phyloP scores from a whole-genome alignment of 2,329 filamentous ascomycete species.

The Escovopsis sp. region DNA sequence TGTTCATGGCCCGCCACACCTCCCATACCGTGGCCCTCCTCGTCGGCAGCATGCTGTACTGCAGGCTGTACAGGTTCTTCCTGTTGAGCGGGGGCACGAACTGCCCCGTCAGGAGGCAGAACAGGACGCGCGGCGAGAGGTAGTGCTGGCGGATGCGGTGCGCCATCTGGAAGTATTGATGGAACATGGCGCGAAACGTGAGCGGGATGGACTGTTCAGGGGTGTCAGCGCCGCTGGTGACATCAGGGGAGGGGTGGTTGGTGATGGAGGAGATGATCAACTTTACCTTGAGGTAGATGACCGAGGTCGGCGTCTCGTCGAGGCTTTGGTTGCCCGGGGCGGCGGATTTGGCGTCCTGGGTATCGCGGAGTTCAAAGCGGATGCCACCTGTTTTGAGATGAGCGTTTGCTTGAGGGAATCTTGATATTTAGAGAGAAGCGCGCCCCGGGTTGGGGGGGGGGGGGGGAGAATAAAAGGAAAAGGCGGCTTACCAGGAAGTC shows the following conservation, averaged over 20 bases:
- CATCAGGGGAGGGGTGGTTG: not conserved
- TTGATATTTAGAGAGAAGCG: too few species aligned
- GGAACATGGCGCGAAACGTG: conserved; percentile 84
- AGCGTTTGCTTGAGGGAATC: not conserved
- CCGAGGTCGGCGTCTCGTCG: conserved; percentile 51
- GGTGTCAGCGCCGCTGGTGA: not conserved
- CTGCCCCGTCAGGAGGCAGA: conserved; percentile 76
- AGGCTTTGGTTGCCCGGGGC: conserved; percentile 23
- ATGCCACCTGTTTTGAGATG: conserved; percentile 38
- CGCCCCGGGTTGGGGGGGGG: too few species aligned
- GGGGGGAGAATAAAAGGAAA: not conserved
- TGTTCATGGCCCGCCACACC: conserved; percentile 64
- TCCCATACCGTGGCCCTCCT: conserved; percentile 65
- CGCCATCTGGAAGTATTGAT: conserved; percentile 92
- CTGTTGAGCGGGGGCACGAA: conserved; percentile 93
- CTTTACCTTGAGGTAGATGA: conserved; percentile 70
- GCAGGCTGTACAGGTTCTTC: conserved; percentile 85
- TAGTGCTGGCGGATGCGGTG: conserved; percentile 91
- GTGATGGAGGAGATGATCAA: not conserved
- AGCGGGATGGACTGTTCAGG: conserved; percentile 63
- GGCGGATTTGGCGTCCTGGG: conserved; percentile 34
- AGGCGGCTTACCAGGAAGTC: conserved; percentile 57
- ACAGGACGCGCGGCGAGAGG: conserved; percentile 71
- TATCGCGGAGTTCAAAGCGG: conserved; percentile 77
- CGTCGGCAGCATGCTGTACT: conserved; percentile 94